Evolutionary conservation across 306 rosid species (phyloP), one percentile per base, ranked within the genome.

Genomic region (Castanea mollissima): DNA sequence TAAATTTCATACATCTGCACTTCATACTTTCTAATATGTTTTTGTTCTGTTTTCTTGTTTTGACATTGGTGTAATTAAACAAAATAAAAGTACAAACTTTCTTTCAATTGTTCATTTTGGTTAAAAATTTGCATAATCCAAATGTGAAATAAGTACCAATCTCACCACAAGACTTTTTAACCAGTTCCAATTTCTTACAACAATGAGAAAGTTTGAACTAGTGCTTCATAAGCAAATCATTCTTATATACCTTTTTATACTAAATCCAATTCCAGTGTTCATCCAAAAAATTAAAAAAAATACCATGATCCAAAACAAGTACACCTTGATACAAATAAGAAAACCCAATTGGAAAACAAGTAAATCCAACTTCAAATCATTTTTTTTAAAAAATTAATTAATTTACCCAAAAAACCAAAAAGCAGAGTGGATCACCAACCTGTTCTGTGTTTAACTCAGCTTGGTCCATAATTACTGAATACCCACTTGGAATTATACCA

Each of bases 391-490:
- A 25, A 25, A 46, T 74, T 34, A 1, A 6, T 6, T 21, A 9
- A 54, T 27, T 27, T 51, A 41, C 20, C 46, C 11, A 49, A 63
- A 55, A 25, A 25, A n/a, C 73, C 34, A 38, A 5, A 25, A 19
- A 38, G 81, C 25, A 16, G 72, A 34, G 13, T 3, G 74, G 83
- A 87, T 81, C 82, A 63, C 82, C 19, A 81, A 92, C 99, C 97
- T 92, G 94, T 71, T 95, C 98, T 35, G 91, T 80, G 91, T 88
- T 84, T 78, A 92, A 89, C 85, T 90, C 97, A 63, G 92, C 94
- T 20, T 88, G 96, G 80, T 95, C 95, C 89, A 89, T 91, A 73
- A 82, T 73, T 72, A 56, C 69, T 14, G 31, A 76, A 81, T 67
- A 76, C 76, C 82, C 73, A 73, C 34, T 27, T 31, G 69, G 55